phyloP scores from a whole-genome alignment of 208 protist genomes.

The Leptomonas pyrrhocoris region DNA sequence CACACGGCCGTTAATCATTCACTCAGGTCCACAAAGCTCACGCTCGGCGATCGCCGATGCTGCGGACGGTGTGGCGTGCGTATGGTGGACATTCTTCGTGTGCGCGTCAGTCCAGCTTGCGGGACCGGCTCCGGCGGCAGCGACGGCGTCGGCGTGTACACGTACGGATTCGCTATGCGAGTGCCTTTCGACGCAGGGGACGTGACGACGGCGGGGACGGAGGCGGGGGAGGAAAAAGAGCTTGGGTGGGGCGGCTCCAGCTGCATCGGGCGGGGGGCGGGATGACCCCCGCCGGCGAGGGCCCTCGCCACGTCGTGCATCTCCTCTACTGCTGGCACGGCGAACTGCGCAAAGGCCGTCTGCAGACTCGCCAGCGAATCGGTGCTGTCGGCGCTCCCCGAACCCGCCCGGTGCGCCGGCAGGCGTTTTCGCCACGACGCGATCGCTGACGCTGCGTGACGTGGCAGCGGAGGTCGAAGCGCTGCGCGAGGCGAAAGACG shows the following conservation, averaged over 20 bases:
- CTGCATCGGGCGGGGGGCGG: background rate
- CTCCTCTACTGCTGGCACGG: background rate
- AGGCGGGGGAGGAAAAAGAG: background rate
- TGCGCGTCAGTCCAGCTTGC: background rate
- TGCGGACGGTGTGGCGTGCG: background rate
- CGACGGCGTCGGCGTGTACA: background rate
- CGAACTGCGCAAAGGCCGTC: background rate
- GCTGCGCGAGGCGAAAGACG: background rate
- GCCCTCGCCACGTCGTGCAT: background rate
- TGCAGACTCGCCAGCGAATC: background rate
- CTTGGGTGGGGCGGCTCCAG: background rate
- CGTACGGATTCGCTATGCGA: background rate
- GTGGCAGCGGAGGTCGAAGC: background rate
- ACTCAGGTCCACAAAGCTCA: slow-evolving; percentile 14
- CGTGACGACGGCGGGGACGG: background rate
- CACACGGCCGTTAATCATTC: background rate
- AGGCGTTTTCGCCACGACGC: too few species aligned
- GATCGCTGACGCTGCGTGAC: background rate
- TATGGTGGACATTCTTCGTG: background rate
- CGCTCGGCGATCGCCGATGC: slow-evolving; percentile 7
- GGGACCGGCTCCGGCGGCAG: background rate
- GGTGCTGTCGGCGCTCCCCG: background rate
- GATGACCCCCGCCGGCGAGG: background rate
- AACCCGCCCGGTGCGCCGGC: background rate
- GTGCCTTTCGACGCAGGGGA: background rate